phyloP scores from a whole-genome alignment of 2,329 filamentous ascomycete genomes.

The Penicillium brevicompactum region DNA sequence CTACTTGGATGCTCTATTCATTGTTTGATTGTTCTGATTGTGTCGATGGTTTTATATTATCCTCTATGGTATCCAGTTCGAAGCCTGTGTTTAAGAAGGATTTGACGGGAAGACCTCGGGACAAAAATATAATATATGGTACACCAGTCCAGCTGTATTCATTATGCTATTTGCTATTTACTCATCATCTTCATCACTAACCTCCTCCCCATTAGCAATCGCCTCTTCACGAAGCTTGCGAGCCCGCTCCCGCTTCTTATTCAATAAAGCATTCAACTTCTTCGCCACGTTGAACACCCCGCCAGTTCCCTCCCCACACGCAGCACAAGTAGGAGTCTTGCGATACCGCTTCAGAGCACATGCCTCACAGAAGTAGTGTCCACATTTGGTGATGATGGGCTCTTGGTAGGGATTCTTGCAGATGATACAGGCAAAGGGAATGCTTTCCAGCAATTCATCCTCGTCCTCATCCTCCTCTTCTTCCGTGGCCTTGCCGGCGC shows the following conservation, averaged over 20 bases:
- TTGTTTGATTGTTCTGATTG: no score
- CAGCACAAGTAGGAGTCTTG: constrained; percentile 82
- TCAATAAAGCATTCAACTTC: constrained; percentile 76
- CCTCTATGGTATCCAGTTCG: no score
- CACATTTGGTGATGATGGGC: constrained; percentile 85
- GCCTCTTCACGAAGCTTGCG: constrained; percentile 55
- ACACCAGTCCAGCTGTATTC: constrained; percentile 9
- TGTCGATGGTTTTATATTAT: no score
- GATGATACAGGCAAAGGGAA: constrained; percentile 87
- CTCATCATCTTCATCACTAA: constrained; percentile 51
- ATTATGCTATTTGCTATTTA: constrained; percentile 32
- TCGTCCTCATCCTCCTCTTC: constrained; percentile 62
- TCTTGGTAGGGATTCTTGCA: constrained; percentile 77
- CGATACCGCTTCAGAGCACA: constrained; percentile 86
- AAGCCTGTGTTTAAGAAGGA: no score
- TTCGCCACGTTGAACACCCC: constrained; percentile 90
- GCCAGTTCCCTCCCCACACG: constrained; percentile 80
- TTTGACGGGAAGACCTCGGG: no score
- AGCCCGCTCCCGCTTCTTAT: constrained; percentile 65
- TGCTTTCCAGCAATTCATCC: constrained; percentile 74
- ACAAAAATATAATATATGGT: constrained; percentile 2
- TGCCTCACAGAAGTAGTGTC: constrained; percentile 92
- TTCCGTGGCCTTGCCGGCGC: constrained; percentile 49
- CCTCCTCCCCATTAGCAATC: constrained; percentile 56
- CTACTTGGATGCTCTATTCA: no score